A percentile compares a stretch with the other conserved stretches of the same genome.
phyloP scores from a whole-genome alignment of 345 rosid species.

The Citrus australasica region DNA sequence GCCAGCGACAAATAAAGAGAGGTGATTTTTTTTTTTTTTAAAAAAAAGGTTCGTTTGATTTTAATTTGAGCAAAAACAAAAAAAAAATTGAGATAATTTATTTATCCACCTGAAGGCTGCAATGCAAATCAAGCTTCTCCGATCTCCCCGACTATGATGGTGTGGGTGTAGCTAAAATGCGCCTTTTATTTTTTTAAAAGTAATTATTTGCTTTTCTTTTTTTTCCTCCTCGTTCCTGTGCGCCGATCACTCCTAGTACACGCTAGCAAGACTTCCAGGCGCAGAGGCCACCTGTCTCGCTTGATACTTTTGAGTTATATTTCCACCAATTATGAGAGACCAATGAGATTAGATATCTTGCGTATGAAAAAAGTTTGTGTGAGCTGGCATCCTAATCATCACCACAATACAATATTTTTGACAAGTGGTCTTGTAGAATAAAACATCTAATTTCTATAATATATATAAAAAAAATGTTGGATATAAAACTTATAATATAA shows the following conservation, averaged over 20 bases:
- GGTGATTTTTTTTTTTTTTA: neutral
- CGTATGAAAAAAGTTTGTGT: neutral
- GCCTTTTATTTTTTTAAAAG: neutral
- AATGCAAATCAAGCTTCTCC: neutral
- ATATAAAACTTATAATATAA: too few species aligned
- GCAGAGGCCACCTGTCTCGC: neutral
- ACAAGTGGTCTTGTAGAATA: neutral
- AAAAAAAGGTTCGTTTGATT: neutral
- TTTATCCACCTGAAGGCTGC: neutral
- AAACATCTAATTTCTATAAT: too few species aligned
- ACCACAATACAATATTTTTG: neutral
- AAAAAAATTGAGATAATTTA: neutral
- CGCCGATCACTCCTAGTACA: neutral
- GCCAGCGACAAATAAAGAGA: neutral
- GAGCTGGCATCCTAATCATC: conserved; percentile 8
- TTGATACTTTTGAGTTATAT: too few species aligned
- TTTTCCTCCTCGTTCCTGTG: neutral
- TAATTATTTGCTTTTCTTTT: too few species aligned
- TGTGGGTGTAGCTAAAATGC: conserved; percentile 20
- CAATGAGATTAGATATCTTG: neutral
- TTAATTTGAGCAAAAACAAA: neutral
- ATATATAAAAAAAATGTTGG: too few species aligned
- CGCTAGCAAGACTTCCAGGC: neutral
- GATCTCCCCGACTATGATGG: conserved; percentile 16
- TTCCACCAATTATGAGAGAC: neutral